Conservation (phyloP, 140 eudicot species). For the Bidens hawaiensis region DNA sequence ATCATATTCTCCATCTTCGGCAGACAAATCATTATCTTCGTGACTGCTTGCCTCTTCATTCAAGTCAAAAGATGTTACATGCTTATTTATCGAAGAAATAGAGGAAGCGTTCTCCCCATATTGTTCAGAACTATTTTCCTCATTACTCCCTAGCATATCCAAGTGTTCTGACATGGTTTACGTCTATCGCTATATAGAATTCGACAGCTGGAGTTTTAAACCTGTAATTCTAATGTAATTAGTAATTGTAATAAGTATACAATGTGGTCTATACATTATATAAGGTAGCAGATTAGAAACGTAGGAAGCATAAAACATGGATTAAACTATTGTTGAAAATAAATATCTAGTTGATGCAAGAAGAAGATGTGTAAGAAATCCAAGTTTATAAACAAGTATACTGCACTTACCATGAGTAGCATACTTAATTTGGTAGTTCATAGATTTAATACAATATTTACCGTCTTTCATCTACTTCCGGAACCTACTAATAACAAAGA, state of each 20-base stretch:
- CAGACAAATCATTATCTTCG: constrained; percentile 25
- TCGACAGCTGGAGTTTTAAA: constrained; percentile 10
- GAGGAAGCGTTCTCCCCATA: constrained; percentile 33
- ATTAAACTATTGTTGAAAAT: constrained; percentile 6
- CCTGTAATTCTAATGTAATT: constrained; percentile 8
- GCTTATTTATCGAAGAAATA: constrained; percentile 31
- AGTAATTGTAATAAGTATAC: background rate
- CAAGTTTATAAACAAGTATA: constrained; percentile 3
- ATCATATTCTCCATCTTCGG: constrained; percentile 31
- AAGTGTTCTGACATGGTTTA: constrained; percentile 28
- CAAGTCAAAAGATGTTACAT: constrained; percentile 51
- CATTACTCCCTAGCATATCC: constrained; percentile 27
- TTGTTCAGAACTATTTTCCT: constrained; percentile 24
- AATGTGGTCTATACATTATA: background rate
- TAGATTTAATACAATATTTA: constrained; percentile 17
- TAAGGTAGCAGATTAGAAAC: constrained; percentile 9
- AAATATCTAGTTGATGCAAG: background rate
- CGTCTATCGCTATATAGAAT: background rate
- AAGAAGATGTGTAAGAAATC: constrained; percentile 5
- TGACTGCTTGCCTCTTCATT: constrained; percentile 58
- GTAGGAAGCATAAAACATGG: constrained; percentile 12
- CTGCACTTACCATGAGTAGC: constrained; percentile 27
- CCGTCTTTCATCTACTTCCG: constrained; percentile 18
- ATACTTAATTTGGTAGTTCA: constrained; percentile 27
- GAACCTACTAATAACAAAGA: background rate